Percentiles rank a stretch among this genome's conserved stretches.
phyloP scores from a whole-genome alignment of 176 grass and related monocot species.

The Bonia amplexicaulis region DNA sequence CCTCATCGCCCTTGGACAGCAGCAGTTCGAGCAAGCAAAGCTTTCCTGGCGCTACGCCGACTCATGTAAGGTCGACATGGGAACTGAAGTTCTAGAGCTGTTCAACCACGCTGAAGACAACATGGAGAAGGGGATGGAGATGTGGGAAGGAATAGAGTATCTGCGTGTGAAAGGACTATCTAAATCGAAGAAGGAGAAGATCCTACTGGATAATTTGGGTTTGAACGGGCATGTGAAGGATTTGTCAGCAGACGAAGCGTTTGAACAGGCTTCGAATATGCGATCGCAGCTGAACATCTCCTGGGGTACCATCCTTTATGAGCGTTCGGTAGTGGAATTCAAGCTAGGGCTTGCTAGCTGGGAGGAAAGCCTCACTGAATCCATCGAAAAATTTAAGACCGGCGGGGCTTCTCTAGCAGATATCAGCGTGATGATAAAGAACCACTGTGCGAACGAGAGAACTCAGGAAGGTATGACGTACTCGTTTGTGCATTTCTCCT shows the following conservation, averaged over 20 bases:
- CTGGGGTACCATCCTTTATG: constrained; percentile 93
- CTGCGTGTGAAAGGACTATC: constrained; percentile 52
- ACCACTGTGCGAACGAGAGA: constrained; percentile 72
- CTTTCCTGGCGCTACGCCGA: constrained; percentile 79
- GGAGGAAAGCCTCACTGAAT: constrained; percentile 70
- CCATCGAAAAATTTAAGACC: constrained; percentile 80
- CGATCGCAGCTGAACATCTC: constrained; percentile 80
- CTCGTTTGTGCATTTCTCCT: not conserved
- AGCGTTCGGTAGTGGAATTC: constrained; percentile 81
- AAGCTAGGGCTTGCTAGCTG: constrained; percentile 71
- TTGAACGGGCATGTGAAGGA: constrained; percentile 46
- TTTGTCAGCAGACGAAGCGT: constrained; percentile 51
- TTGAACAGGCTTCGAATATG: constrained; percentile 63
- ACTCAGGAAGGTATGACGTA: constrained; percentile 64
- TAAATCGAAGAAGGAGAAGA: constrained; percentile 56
- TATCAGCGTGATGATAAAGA: constrained; percentile 73
- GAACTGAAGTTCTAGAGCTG: constrained; percentile 62
- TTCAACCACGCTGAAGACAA: constrained; percentile 83
- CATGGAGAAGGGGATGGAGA: constrained; percentile 71
- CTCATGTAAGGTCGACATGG: constrained; percentile 55
- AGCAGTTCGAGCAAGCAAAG: constrained; percentile 89
- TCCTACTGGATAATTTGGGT: constrained; percentile 40
- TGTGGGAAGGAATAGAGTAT: constrained; percentile 80
- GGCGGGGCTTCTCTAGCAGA: constrained; percentile 60
- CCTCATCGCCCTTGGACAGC: constrained; percentile 61